A percentile compares a stretch with the other conserved stretches of the same genome.
phyloP scores from a whole-genome alignment of 192 early-diverging fungal genomes.

The Diversispora eburnea region DNA sequence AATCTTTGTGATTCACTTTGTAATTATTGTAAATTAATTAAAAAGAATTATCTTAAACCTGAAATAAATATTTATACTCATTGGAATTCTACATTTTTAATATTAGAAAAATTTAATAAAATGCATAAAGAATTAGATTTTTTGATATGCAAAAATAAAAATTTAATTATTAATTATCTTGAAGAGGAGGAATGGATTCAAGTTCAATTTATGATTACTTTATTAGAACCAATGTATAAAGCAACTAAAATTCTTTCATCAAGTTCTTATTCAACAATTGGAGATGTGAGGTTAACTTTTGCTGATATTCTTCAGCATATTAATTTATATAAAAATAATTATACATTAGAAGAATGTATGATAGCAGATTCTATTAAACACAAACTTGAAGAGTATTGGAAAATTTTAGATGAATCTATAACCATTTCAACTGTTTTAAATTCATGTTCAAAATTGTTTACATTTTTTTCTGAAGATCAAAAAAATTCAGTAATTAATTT shows the following conservation, averaged over 20 bases:
- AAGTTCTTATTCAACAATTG: constrained; percentile 4
- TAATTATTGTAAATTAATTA: neutral
- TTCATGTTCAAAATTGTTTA: neutral
- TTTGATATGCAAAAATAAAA: neutral
- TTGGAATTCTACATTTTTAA: constrained; percentile 1
- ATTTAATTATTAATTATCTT: neutral
- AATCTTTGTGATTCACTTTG: neutral
- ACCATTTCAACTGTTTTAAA: neutral
- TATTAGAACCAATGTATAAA: constrained; percentile 19
- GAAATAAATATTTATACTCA: neutral
- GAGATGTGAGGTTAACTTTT: constrained; percentile 1
- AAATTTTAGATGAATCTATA: neutral
- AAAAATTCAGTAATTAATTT: neutral
- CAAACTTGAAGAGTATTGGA: constrained; percentile 9
- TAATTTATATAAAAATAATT: neutral
- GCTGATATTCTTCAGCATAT: neutral
- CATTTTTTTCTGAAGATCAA: neutral
- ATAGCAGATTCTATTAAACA: constrained; percentile 6
- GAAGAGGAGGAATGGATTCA: neutral
- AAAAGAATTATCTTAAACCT: constrained; percentile 2
- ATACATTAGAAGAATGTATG: neutral
- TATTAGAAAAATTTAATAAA: neutral
- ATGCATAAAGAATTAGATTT: neutral
- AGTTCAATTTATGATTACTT: neutral
- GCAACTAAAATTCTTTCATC: constrained; percentile 14